Base-by-base conservation (phyloP, 2,329 filamentous ascomycete species). In the Exophiala viscosa region DNA sequence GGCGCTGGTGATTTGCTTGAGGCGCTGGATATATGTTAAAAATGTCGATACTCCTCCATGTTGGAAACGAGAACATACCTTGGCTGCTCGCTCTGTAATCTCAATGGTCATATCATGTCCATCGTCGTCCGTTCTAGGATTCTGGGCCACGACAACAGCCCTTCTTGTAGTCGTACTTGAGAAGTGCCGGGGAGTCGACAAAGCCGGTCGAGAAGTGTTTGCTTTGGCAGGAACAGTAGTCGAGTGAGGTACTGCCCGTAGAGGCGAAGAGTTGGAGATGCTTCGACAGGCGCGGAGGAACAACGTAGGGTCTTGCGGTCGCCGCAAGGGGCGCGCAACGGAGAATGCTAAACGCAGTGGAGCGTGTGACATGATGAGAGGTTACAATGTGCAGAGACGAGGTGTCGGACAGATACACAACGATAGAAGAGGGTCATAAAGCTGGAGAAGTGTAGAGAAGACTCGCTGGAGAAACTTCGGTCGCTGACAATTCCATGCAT, bases 51-150 rank as follows among this genome's bases (percentile, higher is more conserved):
- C 20, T 41, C 18, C 42, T 31, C 23, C 15, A 14, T 38, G 14
- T 15, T 45, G 45, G 32, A 42, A 5, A 7, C 20, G 20, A 44
- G 55, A 10, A 67, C 76, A 45, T 78, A 90, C 88, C 73, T 87
- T 82, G 38, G 87, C 85, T 36, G 92, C 92, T 44, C 91, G 82
- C 1, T 88, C 80, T 0, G 90, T 95, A 57, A 97, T 95, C 48
- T 86, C 85, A 18, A 99, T 78, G 62, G 76, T 75, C 84, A 96
- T 90, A 15, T 86, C 81, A n/a, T 89, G 86, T 20, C 92, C 92
- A 50, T 91, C 83, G 31, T 95, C 88, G 67, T 93, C 88, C 50
- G 79, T 79, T 61, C 86, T 83, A 0, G 90, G 88, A 67, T 97
- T 96, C 52, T 70, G 66, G 39, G 67, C 58, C 13, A 76, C 70